Conservation (phyloP, 495 filamentous ascomycete genomes). For the Ascobolus immersus region DNA sequence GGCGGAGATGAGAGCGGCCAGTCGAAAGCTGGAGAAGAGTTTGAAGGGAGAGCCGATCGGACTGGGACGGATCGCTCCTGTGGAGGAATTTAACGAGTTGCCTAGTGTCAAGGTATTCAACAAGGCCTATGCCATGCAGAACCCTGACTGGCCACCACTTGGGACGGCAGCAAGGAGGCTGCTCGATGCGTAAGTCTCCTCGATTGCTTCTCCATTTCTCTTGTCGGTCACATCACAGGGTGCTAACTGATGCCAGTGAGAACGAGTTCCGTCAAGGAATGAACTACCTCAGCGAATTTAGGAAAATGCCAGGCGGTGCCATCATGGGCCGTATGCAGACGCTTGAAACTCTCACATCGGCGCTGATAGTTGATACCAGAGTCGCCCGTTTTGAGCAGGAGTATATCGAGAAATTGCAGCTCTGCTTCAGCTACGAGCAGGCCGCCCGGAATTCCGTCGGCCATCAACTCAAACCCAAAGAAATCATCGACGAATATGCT, state of each 20-base stretch:
- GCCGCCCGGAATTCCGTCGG: conserved; percentile 13
- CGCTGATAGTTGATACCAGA: conserved; percentile 10
- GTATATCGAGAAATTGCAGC: conserved; percentile 7
- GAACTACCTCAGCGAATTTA: conserved; percentile 10
- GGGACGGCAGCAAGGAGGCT: conserved; percentile 11
- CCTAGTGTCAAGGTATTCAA: too few species aligned
- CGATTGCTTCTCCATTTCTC: neutral
- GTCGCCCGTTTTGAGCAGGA: conserved; percentile 8
- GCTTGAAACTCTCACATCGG: conserved; percentile 12
- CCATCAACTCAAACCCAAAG: conserved; percentile 8
- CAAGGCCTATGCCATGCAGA: too few species aligned
- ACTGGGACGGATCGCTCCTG: too few species aligned
- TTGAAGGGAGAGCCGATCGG: neutral
- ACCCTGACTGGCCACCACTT: conserved; percentile 12
- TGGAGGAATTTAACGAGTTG: too few species aligned
- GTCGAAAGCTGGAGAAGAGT: conserved; percentile 5
- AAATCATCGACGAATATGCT: conserved; percentile 9
- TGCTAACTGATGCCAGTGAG: conserved; percentile 9
- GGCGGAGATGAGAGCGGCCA: conserved; percentile 8
- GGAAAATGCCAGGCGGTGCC: conserved; percentile 4
- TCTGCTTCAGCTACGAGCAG: conserved; percentile 13
- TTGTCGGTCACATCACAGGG: neutral
- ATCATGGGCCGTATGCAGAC: conserved; percentile 14
- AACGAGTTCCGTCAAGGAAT: conserved; percentile 15
- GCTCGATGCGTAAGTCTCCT: conserved; percentile 12